These are phyloP conservation scores for Exutisphaerella laricina DNA, from an alignment of 2,329 filamentous ascomycete genomes.

Conservation along the genomic window DNA sequence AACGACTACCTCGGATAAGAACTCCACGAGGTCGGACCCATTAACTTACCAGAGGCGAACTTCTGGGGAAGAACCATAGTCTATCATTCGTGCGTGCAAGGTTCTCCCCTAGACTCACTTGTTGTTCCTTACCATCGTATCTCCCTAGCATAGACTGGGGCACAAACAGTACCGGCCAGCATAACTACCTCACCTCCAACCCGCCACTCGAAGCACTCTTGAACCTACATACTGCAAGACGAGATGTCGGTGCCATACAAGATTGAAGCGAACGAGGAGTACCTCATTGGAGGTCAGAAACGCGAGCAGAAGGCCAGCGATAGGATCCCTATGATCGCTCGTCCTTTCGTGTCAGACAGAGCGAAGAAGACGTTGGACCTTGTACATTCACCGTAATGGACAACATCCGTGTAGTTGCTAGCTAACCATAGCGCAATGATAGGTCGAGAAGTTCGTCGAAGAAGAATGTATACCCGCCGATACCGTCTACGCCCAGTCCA, in stretches of 20 bases:
- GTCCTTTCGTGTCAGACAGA: constrained; percentile 68
- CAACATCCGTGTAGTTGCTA: not conserved
- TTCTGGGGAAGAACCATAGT: too few relatives aligned
- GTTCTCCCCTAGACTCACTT: too few relatives aligned
- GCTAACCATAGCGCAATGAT: constrained; percentile 6
- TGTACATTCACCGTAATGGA: constrained; percentile 46
- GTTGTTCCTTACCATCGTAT: too few relatives aligned
- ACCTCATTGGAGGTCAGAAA: constrained; percentile 24
- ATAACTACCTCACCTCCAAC: too few relatives aligned
- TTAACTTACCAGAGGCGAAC: too few relatives aligned
- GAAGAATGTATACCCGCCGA: constrained; percentile 80
- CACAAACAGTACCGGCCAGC: too few relatives aligned
- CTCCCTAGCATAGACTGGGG: too few relatives aligned
- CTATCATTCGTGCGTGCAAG: too few relatives aligned
- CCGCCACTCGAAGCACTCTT: too few relatives aligned
- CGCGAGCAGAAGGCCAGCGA: constrained; percentile 44
- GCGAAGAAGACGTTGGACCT: constrained; percentile 79
- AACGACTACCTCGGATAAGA: too few relatives aligned
- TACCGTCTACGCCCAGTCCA: constrained; percentile 69
- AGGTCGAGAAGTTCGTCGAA: constrained; percentile 86
- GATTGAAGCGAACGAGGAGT: constrained; percentile 32
- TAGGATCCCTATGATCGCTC: constrained; percentile 54
- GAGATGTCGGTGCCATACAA: constrained; percentile 37
- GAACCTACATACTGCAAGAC: too few relatives aligned
- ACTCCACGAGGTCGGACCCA: too few relatives aligned